These are phyloP conservation scores for Solanum stenotomum DNA, from an alignment of 257 asterid genomes.

Conservation along the genomic window DNA sequence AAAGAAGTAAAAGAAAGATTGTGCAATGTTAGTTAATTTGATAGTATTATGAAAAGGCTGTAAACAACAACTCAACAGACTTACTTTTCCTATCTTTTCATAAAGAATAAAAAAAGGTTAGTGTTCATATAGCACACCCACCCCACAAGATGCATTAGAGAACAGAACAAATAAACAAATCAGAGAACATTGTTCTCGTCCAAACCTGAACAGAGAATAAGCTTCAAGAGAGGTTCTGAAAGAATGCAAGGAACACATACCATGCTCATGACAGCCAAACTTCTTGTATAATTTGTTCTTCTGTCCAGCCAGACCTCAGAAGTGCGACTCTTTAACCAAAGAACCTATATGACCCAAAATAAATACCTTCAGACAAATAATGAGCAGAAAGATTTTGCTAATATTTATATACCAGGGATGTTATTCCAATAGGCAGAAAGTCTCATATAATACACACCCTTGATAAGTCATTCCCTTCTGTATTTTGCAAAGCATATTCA, in stretches of 20 bases:
- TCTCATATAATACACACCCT: conserved; percentile 43
- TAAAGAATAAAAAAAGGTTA: not conserved
- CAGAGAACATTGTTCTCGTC: not conserved
- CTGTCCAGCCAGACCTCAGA: conserved; percentile 97
- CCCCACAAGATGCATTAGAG: not conserved
- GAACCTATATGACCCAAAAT: conserved; percentile 40
- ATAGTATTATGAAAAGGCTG: not conserved
- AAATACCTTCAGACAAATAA: conserved; percentile 8
- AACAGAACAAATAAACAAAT: not conserved
- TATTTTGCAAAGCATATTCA: conserved; percentile 85
- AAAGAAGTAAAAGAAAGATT: not conserved
- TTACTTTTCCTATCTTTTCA: not conserved
- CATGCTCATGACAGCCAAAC: conserved; percentile 99
- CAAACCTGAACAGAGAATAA: not conserved
- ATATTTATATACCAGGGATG: not conserved
- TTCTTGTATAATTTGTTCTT: conserved; percentile 95
- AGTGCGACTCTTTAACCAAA: conserved; percentile 99
- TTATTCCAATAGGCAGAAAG: not conserved
- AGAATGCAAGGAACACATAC: conserved; percentile 26
- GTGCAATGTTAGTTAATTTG: not conserved
- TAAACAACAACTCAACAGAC: not conserved
- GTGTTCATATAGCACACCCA: not conserved
- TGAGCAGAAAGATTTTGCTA: conserved; percentile 5
- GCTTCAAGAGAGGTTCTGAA: conserved; percentile 1
- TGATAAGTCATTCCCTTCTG: conserved; percentile 94